Evolutionary conservation across 176 grass and related monocot genomes (phyloP).

Genomic region (Raddia distichophylla): DNA sequence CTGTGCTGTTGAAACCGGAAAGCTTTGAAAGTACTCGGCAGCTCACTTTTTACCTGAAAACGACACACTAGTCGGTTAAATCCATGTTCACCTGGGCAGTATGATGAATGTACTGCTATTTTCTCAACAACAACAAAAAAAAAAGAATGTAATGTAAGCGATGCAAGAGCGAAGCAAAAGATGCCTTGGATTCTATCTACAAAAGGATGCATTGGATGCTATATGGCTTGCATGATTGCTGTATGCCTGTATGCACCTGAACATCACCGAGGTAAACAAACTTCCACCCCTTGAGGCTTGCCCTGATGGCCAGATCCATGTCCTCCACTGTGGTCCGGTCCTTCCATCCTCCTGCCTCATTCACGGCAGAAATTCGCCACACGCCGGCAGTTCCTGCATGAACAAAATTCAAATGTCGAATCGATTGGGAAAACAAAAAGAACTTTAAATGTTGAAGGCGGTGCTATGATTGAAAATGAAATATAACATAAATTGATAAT

Average conservation of each 20-base stretch:
- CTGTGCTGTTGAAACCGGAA: slow-evolving; percentile 88
- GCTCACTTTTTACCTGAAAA: slow-evolving; percentile 80
- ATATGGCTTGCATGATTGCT: slow-evolving; percentile 37
- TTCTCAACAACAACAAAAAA: neutral
- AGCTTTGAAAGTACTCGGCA: slow-evolving; percentile 89
- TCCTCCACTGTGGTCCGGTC: slow-evolving; percentile 86
- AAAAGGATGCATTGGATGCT: slow-evolving; percentile 23
- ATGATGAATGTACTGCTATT: slow-evolving; percentile 4
- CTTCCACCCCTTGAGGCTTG: slow-evolving; percentile 76
- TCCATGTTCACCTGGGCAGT: neutral
- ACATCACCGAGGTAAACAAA: slow-evolving; percentile 77
- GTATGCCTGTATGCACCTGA: slow-evolving; percentile 54
- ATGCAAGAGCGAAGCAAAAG: slow-evolving; percentile 19
- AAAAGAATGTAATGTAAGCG: neutral
- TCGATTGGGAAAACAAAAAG: neutral
- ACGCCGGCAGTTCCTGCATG: slow-evolving; percentile 66
- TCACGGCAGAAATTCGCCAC: slow-evolving; percentile 66
- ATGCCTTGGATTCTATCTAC: slow-evolving; percentile 24
- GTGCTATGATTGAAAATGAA: neutral
- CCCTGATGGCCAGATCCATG: slow-evolving; percentile 80
- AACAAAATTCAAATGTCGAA: neutral
- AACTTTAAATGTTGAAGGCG: neutral
- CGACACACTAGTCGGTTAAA: neutral
- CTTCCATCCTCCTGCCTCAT: slow-evolving; percentile 83
- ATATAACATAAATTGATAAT: neutral